These are phyloP conservation scores for Aspergillus novofumigatus DNA, from an alignment of 2,329 filamentous ascomycete genomes.

Conservation along the genomic window DNA sequence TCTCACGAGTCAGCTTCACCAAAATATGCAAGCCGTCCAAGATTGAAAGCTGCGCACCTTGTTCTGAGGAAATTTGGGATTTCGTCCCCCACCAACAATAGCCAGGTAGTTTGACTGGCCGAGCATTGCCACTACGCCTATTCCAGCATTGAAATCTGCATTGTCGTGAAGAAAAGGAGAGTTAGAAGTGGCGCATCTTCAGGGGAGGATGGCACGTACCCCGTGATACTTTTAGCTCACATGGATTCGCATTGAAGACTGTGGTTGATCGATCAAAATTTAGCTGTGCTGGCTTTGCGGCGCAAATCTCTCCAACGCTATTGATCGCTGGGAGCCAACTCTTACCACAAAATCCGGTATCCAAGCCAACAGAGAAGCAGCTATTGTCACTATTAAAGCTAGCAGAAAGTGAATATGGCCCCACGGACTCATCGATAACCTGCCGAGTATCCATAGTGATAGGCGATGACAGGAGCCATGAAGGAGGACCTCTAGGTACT, in stretches of 20 bases:
- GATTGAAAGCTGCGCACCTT: conserved; percentile 53
- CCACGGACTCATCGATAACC: conserved; percentile 71
- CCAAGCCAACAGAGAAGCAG: conserved; percentile 82
- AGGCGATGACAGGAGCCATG: conserved; percentile 2
- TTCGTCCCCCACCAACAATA: conserved; percentile 80
- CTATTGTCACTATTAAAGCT: conserved; percentile 82
- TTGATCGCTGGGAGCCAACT: conserved; percentile 9
- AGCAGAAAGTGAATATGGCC: conserved; percentile 72
- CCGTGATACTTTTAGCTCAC: conserved; percentile 62
- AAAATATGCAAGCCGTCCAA: not conserved
- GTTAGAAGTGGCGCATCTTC: not conserved
- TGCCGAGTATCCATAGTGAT: conserved; percentile 79
- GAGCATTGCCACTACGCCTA: conserved; percentile 82
- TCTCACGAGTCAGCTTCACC: not conserved
- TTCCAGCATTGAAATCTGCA: conserved; percentile 72
- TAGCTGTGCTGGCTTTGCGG: conserved; percentile 7
- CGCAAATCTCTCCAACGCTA: not conserved
- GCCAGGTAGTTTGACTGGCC: conserved; percentile 82
- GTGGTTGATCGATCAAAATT: conserved; percentile 13
- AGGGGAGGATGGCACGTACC: conserved; percentile 38
- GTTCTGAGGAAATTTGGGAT: conserved; percentile 81
- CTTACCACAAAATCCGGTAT: conserved; percentile 80
- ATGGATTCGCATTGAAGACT: conserved; percentile 73
- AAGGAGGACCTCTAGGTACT: not conserved
- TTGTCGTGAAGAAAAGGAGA: not conserved